Percentiles rank a stretch among this genome's conserved stretches.
Evolutionary conservation across 768 basidiomycete species (phyloP).

Genomic region (Russula emetica): DNA sequence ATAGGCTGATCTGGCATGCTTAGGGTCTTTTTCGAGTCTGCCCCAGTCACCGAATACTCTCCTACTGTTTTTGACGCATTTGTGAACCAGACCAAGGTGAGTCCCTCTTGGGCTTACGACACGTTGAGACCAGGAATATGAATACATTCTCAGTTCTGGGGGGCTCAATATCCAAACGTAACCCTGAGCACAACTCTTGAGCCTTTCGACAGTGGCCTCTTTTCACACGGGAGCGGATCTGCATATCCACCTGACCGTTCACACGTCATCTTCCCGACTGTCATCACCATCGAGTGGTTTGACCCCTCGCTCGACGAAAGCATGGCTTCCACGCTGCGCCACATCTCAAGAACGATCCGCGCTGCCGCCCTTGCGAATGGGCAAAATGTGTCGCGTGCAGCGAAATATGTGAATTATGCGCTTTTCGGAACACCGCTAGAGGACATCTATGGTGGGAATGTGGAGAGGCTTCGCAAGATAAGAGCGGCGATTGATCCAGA

Average conservation of each 20-base stretch:
- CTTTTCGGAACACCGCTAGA: background rate
- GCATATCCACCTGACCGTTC: constrained; percentile 22
- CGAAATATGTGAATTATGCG: constrained; percentile 1
- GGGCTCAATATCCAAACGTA: background rate
- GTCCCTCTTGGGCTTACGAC: background rate
- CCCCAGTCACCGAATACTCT: background rate
- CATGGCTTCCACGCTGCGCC: constrained; percentile 39
- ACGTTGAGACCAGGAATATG: background rate
- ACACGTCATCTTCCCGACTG: constrained; percentile 9
- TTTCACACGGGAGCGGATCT: constrained; percentile 14
- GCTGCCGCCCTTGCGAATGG: constrained; percentile 21
- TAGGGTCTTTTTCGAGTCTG: background rate
- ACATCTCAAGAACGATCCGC: background rate
- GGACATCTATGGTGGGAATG: background rate
- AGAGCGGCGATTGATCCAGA: constrained; percentile 23
- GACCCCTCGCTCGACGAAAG: constrained; percentile 37
- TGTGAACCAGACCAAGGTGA: constrained; percentile 3
- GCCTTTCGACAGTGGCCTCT: background rate
- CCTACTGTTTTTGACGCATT: background rate
- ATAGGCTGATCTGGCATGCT: background rate
- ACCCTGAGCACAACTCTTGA: background rate
- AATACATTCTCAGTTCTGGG: background rate
- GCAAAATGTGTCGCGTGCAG: constrained; percentile 17
- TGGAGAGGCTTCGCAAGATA: background rate
- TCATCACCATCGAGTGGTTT: background rate